phyloP scores from a whole-genome alignment of 164 flowering plant genomes.

The Magnolia officinalis region DNA sequence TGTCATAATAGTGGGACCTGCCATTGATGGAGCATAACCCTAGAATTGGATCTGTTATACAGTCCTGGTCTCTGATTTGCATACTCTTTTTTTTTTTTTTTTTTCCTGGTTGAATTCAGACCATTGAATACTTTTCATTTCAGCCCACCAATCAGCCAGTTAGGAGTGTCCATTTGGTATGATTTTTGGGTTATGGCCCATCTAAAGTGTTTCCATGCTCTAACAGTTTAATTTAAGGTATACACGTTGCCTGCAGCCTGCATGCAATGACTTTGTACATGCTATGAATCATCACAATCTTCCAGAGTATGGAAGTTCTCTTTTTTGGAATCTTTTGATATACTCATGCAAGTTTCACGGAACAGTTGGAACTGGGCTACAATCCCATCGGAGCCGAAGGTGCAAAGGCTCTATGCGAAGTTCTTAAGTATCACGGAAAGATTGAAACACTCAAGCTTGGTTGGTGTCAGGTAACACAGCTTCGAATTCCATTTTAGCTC shows the following conservation, averaged over 20 bases:
- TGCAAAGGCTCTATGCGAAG: conserved; percentile 73
- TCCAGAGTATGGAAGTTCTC: neutral
- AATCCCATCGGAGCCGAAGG: conserved; percentile 98
- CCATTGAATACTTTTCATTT: neutral
- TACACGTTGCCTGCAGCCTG: no score
- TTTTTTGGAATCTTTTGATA: neutral
- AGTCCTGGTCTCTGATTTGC: neutral
- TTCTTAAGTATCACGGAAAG: conserved; percentile 89
- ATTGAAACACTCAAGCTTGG: conserved; percentile 83
- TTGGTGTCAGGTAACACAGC: conserved; percentile 88
- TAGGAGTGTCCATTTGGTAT: neutral
- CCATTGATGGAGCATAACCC: neutral
- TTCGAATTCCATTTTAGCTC: neutral
- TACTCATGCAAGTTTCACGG: neutral
- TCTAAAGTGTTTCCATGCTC: neutral
- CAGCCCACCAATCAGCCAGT: neutral
- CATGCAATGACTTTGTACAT: no score
- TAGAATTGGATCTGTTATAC: neutral
- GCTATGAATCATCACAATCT: no score
- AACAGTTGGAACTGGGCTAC: conserved; percentile 84
- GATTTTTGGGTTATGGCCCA: neutral
- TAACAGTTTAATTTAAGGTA: no score
- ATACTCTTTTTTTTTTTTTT: no score
- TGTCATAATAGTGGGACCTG: neutral
- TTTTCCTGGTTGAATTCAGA: neutral